phyloP scores from a whole-genome alignment of 2,329 filamentous ascomycete genomes.

The Waltergamsia citrina region DNA sequence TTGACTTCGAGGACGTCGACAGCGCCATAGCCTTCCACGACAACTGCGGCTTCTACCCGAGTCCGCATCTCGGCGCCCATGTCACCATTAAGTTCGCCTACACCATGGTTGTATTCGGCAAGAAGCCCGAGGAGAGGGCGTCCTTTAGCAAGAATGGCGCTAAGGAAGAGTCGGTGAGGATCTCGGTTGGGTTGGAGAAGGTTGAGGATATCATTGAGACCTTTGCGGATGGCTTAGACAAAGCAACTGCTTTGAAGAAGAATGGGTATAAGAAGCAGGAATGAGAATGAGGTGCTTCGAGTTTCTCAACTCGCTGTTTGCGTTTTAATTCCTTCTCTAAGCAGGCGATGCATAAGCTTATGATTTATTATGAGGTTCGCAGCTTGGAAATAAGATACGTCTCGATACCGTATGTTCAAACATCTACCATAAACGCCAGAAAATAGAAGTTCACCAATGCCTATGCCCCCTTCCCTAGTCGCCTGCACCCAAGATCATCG shows the following conservation, averaged over 20 bases:
- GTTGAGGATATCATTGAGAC: constrained; percentile 29
- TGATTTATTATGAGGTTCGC: too few species aligned
- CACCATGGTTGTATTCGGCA: constrained; percentile 31
- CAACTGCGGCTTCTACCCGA: constrained; percentile 34
- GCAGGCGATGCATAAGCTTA: too few species aligned
- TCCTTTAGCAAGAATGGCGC: constrained; percentile 28
- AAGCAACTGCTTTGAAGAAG: constrained; percentile 8
- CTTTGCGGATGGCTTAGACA: constrained; percentile 20
- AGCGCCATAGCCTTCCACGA: constrained; percentile 38
- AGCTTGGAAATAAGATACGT: too few species aligned
- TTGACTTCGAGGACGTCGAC: constrained; percentile 36
- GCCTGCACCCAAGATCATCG: too few species aligned
- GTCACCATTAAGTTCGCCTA: constrained; percentile 39
- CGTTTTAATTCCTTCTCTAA: too few species aligned
- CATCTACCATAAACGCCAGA: too few species aligned
- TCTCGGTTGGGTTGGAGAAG: constrained; percentile 37
- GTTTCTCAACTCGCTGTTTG: too few species aligned
- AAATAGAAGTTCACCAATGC: too few species aligned
- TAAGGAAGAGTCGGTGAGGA: constrained; percentile 29
- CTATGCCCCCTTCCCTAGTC: too few species aligned
- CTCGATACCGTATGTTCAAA: too few species aligned
- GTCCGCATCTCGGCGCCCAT: constrained; percentile 44
- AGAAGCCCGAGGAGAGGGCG: constrained; percentile 22
- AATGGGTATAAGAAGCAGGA: not conserved
- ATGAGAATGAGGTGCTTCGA: not conserved